Evolutionary conservation across 2,329 filamentous ascomycete genomes (phyloP), one percentile per base, ranked within the genome.

Genomic region (Colletotrichum noveboracense): DNA sequence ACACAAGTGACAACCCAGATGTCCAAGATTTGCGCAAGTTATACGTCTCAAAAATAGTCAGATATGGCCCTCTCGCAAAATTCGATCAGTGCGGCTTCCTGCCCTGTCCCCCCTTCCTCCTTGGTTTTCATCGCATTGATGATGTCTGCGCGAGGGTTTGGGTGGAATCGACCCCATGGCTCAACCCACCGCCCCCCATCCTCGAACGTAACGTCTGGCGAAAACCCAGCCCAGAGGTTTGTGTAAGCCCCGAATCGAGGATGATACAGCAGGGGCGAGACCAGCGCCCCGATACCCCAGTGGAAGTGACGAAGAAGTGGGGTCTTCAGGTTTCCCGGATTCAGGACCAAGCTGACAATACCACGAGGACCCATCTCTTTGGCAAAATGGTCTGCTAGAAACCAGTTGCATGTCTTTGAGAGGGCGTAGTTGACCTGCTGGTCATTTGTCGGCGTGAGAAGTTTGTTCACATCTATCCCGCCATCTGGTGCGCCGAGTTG

Each of bases 171-270:
- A 9, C 70, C 70, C 70, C 70, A 68, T 3, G 62, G 70, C 77
- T 79, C 60, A 76, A 77, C 38, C 80, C 82, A 85, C 7, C 73
- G 71, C 5, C 84, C 82, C 2, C 80, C 80, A 24, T 84, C 83
- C 34, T 85, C 85, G 2, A 83, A 30, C 0, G 82, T 87, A 5
- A 89, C 79, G 0, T 88, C 83, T 0, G 85, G 84, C 0, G 87
- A 87, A 52, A 88, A 80, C 0, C 83, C 87, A 2, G 87, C 84
- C 73, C 84, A 91, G 3, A 90, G 77, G 72, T 87, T 84, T 0
- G 88, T 88, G 78, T 88, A 89, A 0, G 87, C 88, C 0, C 88
- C 89, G 26, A 83, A 80, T 6, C 83, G 69, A 0, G 80, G 26
- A 68, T 82, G 78, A 5, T 83, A 75, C 6, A 83, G 30, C 7